These are phyloP conservation scores for Berberis thunbergii DNA, from an alignment of 164 flowering plant genomes.

Conservation along the genomic window DNA sequence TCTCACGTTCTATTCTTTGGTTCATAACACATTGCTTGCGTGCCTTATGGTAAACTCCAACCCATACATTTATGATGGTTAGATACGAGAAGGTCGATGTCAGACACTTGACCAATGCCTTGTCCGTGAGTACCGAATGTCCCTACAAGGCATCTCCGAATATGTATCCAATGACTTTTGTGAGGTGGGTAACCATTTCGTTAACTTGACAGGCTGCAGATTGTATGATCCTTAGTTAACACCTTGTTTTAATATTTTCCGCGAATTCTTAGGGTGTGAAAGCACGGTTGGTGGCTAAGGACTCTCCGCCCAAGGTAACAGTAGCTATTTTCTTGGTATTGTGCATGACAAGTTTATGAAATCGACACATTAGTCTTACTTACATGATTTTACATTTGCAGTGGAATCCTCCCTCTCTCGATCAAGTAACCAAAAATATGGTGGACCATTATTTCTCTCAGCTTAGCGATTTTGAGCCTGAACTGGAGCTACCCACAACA, in stretches of 20 bases:
- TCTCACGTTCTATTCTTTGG: background rate
- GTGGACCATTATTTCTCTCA: slow-evolving; percentile 55
- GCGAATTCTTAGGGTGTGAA: slow-evolving; percentile 57
- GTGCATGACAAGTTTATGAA: no score
- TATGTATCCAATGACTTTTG: slow-evolving; percentile 53
- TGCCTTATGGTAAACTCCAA: background rate
- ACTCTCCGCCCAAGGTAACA: slow-evolving; percentile 75
- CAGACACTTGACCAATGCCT: slow-evolving; percentile 79
- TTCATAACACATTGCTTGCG: background rate
- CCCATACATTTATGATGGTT: background rate
- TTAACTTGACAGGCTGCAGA: background rate
- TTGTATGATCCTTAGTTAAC: background rate
- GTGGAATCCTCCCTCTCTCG: slow-evolving; percentile 78
- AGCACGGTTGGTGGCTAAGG: slow-evolving; percentile 76
- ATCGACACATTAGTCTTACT: background rate
- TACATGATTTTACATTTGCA: slow-evolving; percentile 19
- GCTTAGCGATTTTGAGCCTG: slow-evolving; percentile 51
- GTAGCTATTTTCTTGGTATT: background rate
- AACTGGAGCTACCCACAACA: slow-evolving; percentile 57
- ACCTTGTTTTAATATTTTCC: background rate
- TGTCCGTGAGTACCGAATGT: slow-evolving; percentile 72
- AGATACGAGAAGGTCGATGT: slow-evolving; percentile 89
- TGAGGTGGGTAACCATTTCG: slow-evolving; percentile 44
- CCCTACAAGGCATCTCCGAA: slow-evolving; percentile 54
- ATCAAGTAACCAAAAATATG: slow-evolving; percentile 68